Evolutionary conservation across 108 stramenopile species (phyloP).

Genomic region (Cyclotella atomus): DNA sequence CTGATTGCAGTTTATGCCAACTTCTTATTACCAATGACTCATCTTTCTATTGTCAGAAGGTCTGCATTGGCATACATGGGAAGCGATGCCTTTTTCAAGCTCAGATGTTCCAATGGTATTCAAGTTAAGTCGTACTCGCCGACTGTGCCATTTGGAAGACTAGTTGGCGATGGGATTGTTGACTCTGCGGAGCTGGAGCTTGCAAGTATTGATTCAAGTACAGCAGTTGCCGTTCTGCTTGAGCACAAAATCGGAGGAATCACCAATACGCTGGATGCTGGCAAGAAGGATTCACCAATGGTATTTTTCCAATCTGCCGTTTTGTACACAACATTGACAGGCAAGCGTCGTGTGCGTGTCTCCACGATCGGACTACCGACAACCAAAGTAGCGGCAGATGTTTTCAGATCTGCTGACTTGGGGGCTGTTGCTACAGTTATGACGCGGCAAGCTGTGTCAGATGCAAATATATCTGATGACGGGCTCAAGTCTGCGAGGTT

Average conservation of each 20-base stretch:
- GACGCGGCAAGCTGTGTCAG: slow-evolving; percentile 56
- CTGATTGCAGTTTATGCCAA: neutral
- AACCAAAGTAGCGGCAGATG: slow-evolving; percentile 41
- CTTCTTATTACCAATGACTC: neutral
- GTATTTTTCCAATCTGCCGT: slow-evolving; percentile 82
- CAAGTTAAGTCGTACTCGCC: slow-evolving; percentile 63
- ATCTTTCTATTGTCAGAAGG: slow-evolving; percentile 15
- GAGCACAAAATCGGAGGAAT: slow-evolving; percentile 84
- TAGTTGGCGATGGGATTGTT: slow-evolving; percentile 37
- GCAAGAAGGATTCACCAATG: slow-evolving; percentile 37
- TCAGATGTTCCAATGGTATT: slow-evolving; percentile 75
- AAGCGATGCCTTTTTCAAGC: slow-evolving; percentile 81
- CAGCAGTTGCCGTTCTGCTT: slow-evolving; percentile 66
- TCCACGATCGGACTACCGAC: slow-evolving; percentile 76
- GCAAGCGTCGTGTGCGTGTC: slow-evolving; percentile 77
- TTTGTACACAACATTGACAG: slow-evolving; percentile 77
- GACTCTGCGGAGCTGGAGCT: slow-evolving; percentile 74
- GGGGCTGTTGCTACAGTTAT: slow-evolving; percentile 57
- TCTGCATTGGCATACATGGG: slow-evolving; percentile 45
- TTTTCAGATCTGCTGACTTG: slow-evolving; percentile 70
- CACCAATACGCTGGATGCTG: slow-evolving; percentile 28
- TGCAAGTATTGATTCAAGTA: slow-evolving; percentile 61
- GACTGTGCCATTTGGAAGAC: slow-evolving; percentile 28
- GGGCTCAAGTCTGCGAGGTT: slow-evolving; percentile 56
- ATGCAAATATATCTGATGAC: slow-evolving; percentile 29